Evolutionary conservation across 83 land plant genomes (phyloP).

Genomic region (Diphasiastrum complanatum): DNA sequence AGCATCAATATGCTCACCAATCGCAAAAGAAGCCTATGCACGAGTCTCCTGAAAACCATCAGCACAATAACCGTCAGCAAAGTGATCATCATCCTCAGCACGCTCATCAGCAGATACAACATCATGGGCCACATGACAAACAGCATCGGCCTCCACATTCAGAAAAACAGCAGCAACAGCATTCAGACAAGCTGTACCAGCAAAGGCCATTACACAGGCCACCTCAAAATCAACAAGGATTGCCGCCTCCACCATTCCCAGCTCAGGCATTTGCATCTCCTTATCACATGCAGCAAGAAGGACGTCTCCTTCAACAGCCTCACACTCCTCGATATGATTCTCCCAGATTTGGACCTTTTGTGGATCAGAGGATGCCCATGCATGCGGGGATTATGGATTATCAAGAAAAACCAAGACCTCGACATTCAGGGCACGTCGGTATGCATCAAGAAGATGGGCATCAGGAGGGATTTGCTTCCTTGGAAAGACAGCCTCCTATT

Average conservation of each 20-base stretch:
- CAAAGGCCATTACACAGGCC: not conserved
- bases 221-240: constrained; percentile 9
- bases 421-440: constrained; percentile 4
- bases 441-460: no score
- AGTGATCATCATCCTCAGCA: not conserved
- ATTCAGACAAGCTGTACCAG: not conserved
- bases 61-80: not conserved
- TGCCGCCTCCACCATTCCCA: constrained; percentile 6
- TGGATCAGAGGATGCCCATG: not conserved
- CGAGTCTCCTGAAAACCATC: not conserved
- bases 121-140: constrained; percentile 22
- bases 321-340: constrained; percentile 17
- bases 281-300: constrained; percentile 14
- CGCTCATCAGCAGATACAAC: constrained; percentile 9
- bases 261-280: constrained; percentile 13
- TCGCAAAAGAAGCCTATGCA: constrained; percentile 5
- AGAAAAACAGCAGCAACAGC: constrained; percentile 10
- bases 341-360: not conserved
- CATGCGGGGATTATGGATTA: not conserved
- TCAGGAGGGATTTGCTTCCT: not conserved
- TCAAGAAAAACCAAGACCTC: not conserved
- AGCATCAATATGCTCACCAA: constrained; percentile 5
- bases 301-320: constrained; percentile 9
- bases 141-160: constrained; percentile 5
- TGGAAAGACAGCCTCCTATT: not conserved